Evolutionary conservation across 2,329 filamentous ascomycete species (phyloP).

Genomic region (Penicillium hordei): DNA sequence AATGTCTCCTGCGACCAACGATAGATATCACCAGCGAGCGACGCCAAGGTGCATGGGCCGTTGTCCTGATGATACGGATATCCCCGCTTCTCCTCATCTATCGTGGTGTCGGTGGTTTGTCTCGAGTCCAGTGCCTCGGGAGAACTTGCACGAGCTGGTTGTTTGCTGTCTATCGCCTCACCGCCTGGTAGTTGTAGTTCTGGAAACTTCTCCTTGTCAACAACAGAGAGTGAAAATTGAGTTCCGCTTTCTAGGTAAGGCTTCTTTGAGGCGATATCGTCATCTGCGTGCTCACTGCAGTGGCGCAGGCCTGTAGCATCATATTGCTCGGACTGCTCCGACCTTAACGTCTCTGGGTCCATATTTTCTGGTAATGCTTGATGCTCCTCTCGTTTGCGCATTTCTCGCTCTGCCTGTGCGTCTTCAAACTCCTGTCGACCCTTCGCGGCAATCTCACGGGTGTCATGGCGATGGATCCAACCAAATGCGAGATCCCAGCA

Average conservation of each 20-base stretch:
- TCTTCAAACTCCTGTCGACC: constrained; percentile 53
- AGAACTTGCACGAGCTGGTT: not conserved
- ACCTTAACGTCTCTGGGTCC: not conserved
- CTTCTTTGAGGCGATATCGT: not conserved
- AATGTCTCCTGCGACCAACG: constrained; percentile 69
- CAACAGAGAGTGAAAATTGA: constrained; percentile 6
- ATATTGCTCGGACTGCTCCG: not conserved
- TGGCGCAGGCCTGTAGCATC: not conserved
- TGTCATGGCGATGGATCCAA: constrained; percentile 63
- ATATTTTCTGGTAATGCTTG: not conserved
- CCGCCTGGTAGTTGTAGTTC: not conserved
- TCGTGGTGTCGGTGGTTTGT: constrained; percentile 3
- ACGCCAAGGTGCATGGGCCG: constrained; percentile 53
- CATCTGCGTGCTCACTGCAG: not conserved
- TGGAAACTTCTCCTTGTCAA: constrained; percentile 13
- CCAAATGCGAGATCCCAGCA: constrained; percentile 65
- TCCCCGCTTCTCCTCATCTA: constrained; percentile 35
- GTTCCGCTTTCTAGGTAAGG: not conserved
- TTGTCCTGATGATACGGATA: constrained; percentile 6
- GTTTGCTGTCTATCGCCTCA: not conserved
- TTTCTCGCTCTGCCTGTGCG: constrained; percentile 43
- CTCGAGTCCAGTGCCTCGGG: constrained; percentile 4
- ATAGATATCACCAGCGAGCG: constrained; percentile 48
- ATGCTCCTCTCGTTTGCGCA: constrained; percentile 29
- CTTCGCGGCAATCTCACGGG: constrained; percentile 60